Evolutionary conservation across 1,284 basidiomycete genomes (phyloP), one percentile per base, ranked within the genome.

Genomic region (Ganoderma sinense): DNA sequence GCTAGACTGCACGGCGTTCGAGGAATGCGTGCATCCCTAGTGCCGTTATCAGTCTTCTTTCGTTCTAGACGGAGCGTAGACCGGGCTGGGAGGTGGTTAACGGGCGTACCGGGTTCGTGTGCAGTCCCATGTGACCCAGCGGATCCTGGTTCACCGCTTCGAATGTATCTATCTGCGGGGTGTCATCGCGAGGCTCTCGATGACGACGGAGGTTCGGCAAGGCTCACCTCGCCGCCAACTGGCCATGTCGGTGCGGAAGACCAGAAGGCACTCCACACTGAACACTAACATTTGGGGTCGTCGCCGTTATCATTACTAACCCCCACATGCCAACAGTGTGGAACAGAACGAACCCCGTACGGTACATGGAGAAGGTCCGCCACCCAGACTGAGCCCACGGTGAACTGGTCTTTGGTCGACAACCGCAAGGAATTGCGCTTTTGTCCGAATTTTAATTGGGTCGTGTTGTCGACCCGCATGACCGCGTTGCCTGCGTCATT

Each of bases 181-280:
- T 23, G 61, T 33, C 43, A 29, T 36, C 55, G 23, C 39, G 26
- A 61, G 13, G 6, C 26, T 10, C 14, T 26, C n/a, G 13, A 41
- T 59, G 59, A 20, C 59, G 59, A 60, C 23, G 59, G n/a, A 26
- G 14, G 36, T 41, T 61, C 48, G 43, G 18, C 36, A 43, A 60
- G 51, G 73, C 79, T 68, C 40, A 76, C 82, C 80, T 80, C 80
- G 78, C 85, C 91, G 70, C 91, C 91, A 31, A 78, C 78, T 0
- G 91, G 91, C 91, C 91, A 92, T 39, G 80, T 78, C 7, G 84
- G 80, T 2, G 90, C 86, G 74, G 88, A 87, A n/a, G 86, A 86
- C 88, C 89, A 89, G 82, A 85, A 91, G 14, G 90, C 89, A 23
- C 91, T 90, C 91, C 91, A 93, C 20, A 92, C 90, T 5, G 91